A percentile compares a stretch with the other conserved stretches of the same genome.
phyloP scores from a whole-genome alignment of 2,329 filamentous ascomycete genomes.

The Triangularia setosa region DNA sequence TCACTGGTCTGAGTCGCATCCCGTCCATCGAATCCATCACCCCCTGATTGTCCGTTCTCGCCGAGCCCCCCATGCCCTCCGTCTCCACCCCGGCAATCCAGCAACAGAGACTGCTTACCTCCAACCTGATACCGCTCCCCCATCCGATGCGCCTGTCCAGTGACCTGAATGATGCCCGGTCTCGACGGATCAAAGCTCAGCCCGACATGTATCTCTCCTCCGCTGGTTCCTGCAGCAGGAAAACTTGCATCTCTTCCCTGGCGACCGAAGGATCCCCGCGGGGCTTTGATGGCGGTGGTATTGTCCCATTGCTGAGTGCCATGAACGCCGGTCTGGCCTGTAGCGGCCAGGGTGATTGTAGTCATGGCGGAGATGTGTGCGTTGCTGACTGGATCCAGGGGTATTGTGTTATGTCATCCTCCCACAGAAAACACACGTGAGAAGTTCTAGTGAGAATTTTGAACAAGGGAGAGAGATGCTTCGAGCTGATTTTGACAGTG shows the following conservation, averaged over 20 bases:
- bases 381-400: background rate
- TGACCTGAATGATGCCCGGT: conserved; percentile 11
- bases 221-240: conserved; percentile 2
- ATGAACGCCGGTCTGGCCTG: conserved; percentile 4
- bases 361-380: background rate
- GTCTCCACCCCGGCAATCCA: conserved; percentile 12
- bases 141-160: background rate
- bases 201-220: conserved; percentile 9
- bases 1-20: conserved; percentile 2
- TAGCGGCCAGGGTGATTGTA: conserved; percentile 5
- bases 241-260: conserved; percentile 8
- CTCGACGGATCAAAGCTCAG: conserved; percentile 6
- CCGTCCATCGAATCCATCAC: conserved; percentile 9
- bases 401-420: background rate
- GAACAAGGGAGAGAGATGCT: background rate
- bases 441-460: background rate
- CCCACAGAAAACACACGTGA: background rate
- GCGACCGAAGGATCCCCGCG: conserved; percentile 2
- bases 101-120: conserved; percentile 1
- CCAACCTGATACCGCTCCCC: conserved; percentile 8
- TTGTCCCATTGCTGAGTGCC: conserved; percentile 11
- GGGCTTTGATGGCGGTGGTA: conserved; percentile 1
- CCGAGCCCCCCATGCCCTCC: conserved; percentile 12
- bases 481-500: background rate
- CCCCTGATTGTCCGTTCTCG: conserved; percentile 10